Evolutionary conservation across 106 monocot species (phyloP), one percentile per base, ranked within the genome.

Genomic region (Vanilla planifolia): DNA sequence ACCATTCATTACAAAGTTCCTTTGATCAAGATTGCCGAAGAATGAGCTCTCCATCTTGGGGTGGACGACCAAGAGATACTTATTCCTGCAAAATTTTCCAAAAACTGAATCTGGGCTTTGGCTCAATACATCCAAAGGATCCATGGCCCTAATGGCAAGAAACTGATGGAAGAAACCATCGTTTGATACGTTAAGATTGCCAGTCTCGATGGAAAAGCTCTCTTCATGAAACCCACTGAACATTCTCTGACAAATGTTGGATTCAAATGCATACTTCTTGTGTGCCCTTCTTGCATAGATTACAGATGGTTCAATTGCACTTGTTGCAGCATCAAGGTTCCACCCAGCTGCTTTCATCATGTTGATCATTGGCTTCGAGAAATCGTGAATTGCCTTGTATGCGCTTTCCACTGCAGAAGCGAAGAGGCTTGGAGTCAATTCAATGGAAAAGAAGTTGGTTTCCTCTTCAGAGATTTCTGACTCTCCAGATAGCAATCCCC

Each of bases 181-280:
- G 10, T 22, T 53, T 2, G 61, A 51, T 26, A 70, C 20, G 25
- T 62, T 43, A 42, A 62, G 41, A 51, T 62, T 52, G 20, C 61
- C 61, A 0, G 61, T 43, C 50, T 79, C 64, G 28, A 56, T 20
- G 1, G 62, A 37, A 33, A 82, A 78, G 23, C 63, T 68, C 20
- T 67, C 62, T 11, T 73, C 66, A 9, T 62, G 60, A n/a, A 30
- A 35, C 2, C 48, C 57, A 3, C 50, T 33, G 16, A 89, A 66
- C 85, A 94, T 77, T 58, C 47, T 51, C 25, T 77, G 65, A 7
- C 75, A 80, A n/a, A 94, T 48, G 55, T 77, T 80, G 9, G 82
- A 71, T 47, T 94, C 93, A 40, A 94, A 85, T 22, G 82, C 80
- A 33, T 78, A 94, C 60, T 94, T 94, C 79, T 89, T 85, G 62